Percentiles rank a stretch among this genome's conserved stretches.
phyloP scores from a whole-genome alignment of 352 stramenopile genomes.

The Phytophthora palmivora region DNA sequence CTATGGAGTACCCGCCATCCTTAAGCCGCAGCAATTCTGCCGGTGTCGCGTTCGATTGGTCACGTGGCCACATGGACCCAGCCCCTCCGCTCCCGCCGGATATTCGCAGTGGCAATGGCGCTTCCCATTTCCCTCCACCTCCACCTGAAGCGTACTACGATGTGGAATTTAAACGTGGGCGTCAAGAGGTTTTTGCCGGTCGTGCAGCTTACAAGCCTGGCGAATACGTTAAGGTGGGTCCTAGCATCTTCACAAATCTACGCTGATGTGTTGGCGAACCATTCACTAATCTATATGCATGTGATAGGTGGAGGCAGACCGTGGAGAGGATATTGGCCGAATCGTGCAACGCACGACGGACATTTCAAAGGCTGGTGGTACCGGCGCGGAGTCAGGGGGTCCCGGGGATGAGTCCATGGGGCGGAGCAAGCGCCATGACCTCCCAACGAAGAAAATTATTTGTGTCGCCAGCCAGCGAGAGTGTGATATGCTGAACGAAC shows the following conservation, averaged over 20 bases:
- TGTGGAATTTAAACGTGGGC: conserved; percentile 96
- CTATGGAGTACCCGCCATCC: conserved; percentile 60
- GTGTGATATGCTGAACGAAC: conserved; percentile 91
- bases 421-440: conserved; percentile 70
- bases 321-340: conserved; percentile 96
- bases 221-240: conserved; percentile 92
- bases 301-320: conserved; percentile 96
- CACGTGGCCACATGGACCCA: conserved; percentile 41
- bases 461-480: conserved; percentile 93
- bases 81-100: conserved; percentile 76
- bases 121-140: conserved; percentile 55
- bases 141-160: conserved; percentile 91
- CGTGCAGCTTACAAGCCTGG: conserved; percentile 89
- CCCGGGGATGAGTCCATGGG: conserved; percentile 50
- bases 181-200: conserved; percentile 92
- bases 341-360: conserved; percentile 92
- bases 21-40: conserved; percentile 69
- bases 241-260: neutral
- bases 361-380: conserved; percentile 78
- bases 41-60: conserved; percentile 72
- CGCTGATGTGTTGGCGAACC: neutral
- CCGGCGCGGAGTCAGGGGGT: conserved; percentile 36
- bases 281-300: conserved; percentile 9
- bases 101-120: conserved; percentile 32
- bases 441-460: conserved; percentile 93